These are phyloP conservation scores for Scheffersomyces cryptocercus DNA, from an alignment of 1,139 yeast genomes.

Conservation along the genomic window DNA sequence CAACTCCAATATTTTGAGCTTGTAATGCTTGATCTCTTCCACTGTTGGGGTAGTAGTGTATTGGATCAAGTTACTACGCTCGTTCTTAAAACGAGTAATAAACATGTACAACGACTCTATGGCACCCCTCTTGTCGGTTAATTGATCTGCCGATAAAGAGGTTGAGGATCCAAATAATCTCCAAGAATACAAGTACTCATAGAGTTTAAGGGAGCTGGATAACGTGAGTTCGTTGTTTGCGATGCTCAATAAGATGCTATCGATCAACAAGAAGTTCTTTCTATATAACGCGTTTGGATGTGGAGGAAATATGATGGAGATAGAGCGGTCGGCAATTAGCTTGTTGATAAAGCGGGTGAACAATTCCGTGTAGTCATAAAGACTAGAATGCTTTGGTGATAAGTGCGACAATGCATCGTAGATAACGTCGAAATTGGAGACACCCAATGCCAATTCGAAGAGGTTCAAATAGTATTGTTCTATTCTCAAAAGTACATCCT, in stretches of 20 bases:
- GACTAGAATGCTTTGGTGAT: constrained; percentile 5
- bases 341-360: constrained; percentile 25
- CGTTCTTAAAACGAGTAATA: constrained; percentile 40
- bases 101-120: constrained; percentile 57
- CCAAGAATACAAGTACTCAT: constrained; percentile 58
- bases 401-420: constrained; percentile 28
- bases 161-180: constrained; percentile 36
- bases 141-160: constrained; percentile 18
- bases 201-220: constrained; percentile 44
- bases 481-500: constrained; percentile 2
- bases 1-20: constrained; percentile 41
- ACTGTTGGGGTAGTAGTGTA: constrained; percentile 6
- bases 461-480: constrained; percentile 27
- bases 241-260: constrained; percentile 36
- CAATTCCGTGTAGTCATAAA: constrained; percentile 12
- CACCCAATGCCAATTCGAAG: constrained; percentile 31
- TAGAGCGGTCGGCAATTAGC: constrained; percentile 22
- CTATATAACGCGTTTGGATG: constrained; percentile 21
- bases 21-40: constrained; percentile 33
- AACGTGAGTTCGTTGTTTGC: constrained; percentile 38
- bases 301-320: constrained; percentile 25
- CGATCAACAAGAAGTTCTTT: constrained; percentile 34
- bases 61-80: constrained; percentile 13
- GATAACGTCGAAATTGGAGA: constrained; percentile 26
- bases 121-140: constrained; percentile 53